Percentiles rank a stretch among this genome's conserved stretches.
phyloP scores from a whole-genome alignment of 345 rosid genomes.

The Eucalyptus cloeziana region DNA sequence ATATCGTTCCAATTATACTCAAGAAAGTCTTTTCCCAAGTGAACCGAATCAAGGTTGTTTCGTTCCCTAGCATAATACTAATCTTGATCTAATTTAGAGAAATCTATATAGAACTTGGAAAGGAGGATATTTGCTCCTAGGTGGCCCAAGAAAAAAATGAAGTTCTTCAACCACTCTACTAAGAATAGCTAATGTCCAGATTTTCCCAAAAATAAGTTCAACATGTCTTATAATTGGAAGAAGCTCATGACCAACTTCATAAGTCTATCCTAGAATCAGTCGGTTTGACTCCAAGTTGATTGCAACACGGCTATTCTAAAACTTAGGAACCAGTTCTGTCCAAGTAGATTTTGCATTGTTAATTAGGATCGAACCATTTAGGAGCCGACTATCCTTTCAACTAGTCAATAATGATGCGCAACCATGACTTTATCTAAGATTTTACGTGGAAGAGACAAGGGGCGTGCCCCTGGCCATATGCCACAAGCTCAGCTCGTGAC shows the following conservation, averaged over 20 bases:
- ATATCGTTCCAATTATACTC: background rate
- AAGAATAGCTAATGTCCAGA: background rate
- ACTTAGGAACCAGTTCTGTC: fast-evolving
- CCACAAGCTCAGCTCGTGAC: background rate
- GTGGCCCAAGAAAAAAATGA: background rate
- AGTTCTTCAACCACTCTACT: background rate
- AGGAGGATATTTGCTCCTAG: background rate
- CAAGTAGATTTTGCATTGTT: background rate
- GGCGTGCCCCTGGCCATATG: background rate
- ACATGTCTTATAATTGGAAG: background rate
- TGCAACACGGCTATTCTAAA: background rate
- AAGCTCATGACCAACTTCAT: no score
- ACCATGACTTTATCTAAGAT: background rate
- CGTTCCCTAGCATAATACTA: background rate
- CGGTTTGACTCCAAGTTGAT: background rate
- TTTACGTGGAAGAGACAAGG: background rate
- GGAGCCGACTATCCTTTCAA: background rate
- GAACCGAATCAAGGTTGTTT: background rate
- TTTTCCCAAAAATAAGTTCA: background rate
- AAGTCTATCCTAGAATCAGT: background rate
- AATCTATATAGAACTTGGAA: background rate
- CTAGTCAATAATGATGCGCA: background rate
- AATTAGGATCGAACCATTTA: background rate
- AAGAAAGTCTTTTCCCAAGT: background rate
- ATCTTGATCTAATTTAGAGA: background rate